Evolutionary conservation across 345 rosid species (phyloP).

Genomic region (Brassica napus): DNA sequence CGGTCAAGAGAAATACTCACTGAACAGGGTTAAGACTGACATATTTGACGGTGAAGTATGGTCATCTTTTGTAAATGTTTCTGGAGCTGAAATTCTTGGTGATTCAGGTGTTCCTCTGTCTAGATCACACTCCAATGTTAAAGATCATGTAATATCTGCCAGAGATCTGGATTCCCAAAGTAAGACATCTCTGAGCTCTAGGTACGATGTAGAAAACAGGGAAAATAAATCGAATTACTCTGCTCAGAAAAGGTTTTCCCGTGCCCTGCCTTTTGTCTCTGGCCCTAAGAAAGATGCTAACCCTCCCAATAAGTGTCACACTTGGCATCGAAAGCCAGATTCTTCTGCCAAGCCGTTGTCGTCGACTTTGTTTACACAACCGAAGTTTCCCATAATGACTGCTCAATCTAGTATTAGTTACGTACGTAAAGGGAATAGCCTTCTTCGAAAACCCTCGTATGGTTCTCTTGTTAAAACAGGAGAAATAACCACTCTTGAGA

Average conservation of each 20-base stretch:
- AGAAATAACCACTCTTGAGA: conserved; percentile 49
- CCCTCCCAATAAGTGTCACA: conserved; percentile 60
- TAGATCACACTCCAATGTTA: conserved; percentile 36
- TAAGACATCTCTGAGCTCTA: conserved; percentile 33
- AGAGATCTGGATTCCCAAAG: conserved; percentile 40
- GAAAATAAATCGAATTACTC: conserved; percentile 41
- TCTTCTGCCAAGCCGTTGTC: conserved; percentile 47
- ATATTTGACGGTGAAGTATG: conserved; percentile 35
- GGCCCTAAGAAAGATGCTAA: conserved; percentile 48
- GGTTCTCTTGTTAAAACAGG: conserved; percentile 46
- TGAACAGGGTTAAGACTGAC: conserved; percentile 22
- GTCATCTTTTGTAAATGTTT: conserved; percentile 39
- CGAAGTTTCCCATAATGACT: conserved; percentile 42
- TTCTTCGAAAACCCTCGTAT: conserved; percentile 64
- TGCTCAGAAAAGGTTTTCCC: conserved; percentile 49
- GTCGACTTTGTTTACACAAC: conserved; percentile 43
- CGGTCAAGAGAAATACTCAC: conserved; percentile 44
- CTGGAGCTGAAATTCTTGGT: conserved; percentile 23
- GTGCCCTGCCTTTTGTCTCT: conserved; percentile 45
- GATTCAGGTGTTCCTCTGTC: conserved; percentile 36
- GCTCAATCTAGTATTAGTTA: conserved; percentile 48
- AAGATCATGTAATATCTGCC: conserved; percentile 37
- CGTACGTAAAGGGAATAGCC: conserved; percentile 92
- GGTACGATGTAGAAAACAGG: conserved; percentile 43
- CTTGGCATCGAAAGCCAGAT: conserved; percentile 69